These are phyloP conservation scores for Plasmodium billcollinsi DNA, from an alignment of 169 alveolate species.

Conservation along the genomic window DNA sequence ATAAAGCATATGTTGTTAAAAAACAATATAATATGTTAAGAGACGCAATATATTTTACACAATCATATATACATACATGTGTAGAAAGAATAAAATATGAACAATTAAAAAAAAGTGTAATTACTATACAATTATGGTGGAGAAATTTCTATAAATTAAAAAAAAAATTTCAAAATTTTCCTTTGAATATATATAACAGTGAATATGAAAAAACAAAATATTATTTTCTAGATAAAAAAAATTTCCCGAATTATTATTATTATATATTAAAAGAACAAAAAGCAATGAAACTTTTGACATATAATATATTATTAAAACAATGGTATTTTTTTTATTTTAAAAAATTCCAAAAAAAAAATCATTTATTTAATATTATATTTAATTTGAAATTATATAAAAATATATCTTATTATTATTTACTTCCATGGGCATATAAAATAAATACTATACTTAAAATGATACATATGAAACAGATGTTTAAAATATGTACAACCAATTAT, in stretches of 20 bases:
- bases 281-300: constrained; percentile 65
- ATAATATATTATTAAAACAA: constrained; percentile 71
- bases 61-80: constrained; percentile 69
- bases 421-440: constrained; percentile 77
- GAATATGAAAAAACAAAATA: constrained; percentile 60
- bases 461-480: constrained; percentile 73
- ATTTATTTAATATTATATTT: constrained; percentile 71
- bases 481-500: constrained; percentile 21
- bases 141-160: constrained; percentile 55
- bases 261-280: constrained; percentile 66
- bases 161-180: constrained; percentile 14
- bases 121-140: constrained; percentile 72
- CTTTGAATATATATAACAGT: constrained; percentile 38
- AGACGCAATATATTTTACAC: constrained; percentile 72
- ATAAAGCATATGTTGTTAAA: constrained; percentile 57
- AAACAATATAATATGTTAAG: constrained; percentile 56
- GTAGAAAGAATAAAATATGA: constrained; percentile 37
- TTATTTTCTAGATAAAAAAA: constrained; percentile 57
- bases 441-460: constrained; percentile 58
- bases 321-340: constrained; percentile 76
- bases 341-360: constrained; percentile 74
- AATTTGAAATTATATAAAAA: constrained; percentile 72
- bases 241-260: constrained; percentile 70
- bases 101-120: constrained; percentile 42
- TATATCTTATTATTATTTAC: constrained; percentile 51